Evolutionary conservation across 139 green algal species (phyloP).

Genomic region (Zygnema cylindricum): DNA sequence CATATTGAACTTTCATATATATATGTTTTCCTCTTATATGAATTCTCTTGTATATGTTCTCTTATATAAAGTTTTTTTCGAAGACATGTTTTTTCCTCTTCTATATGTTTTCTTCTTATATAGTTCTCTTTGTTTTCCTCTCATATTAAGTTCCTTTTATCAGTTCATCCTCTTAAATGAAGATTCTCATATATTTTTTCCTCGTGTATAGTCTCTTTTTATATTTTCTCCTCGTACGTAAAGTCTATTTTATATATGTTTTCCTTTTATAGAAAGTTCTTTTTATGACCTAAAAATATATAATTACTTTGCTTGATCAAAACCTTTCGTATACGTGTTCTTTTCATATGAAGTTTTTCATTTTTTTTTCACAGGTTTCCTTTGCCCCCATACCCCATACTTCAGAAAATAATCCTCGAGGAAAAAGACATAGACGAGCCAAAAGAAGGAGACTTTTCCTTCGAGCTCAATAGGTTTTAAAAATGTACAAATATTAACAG

Average conservation of each 20-base stretch:
- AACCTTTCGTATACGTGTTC: no score
- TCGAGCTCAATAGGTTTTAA: not conserved
- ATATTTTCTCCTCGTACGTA: no score
- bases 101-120: not conserved
- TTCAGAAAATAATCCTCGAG: not conserved
- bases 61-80: not conserved
- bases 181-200: no score
- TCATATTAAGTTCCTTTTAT: no score
- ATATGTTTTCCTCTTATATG: not conserved
- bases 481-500: not conserved
- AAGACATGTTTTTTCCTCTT: not conserved
- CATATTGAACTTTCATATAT: no score
- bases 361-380: not conserved
- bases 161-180: no score
- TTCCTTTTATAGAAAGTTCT: no score
- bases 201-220: no score
- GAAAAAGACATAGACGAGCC: not conserved
- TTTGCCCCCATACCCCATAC: not conserved
- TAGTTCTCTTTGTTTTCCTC: no score
- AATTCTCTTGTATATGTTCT: not conserved
- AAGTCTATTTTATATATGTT: no score
- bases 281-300: no score
- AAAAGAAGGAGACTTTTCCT: not conserved
- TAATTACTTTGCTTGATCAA: no score
- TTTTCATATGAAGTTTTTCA: not conserved